Conservation (phyloP, 306 rosid genomes). For the Fragaria iinumae region DNA sequence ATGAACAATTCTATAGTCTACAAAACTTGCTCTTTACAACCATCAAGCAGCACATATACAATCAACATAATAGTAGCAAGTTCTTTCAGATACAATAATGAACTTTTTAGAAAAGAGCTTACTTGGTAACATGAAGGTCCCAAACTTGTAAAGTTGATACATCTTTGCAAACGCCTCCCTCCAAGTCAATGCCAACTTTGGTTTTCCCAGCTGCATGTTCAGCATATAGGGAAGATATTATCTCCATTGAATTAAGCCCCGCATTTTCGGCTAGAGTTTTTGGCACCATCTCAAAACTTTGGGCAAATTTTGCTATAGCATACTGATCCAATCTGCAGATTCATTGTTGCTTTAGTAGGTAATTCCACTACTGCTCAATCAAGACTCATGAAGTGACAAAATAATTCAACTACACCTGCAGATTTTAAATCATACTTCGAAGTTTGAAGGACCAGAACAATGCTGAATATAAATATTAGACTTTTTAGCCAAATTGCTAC, state of each 20-base stretch:
- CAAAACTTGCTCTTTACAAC: background rate
- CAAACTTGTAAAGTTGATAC: slow-evolving; percentile 54
- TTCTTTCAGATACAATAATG: background rate
- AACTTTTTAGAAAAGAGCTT: slow-evolving; percentile 26
- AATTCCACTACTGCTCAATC: slow-evolving; percentile 17
- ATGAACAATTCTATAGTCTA: background rate
- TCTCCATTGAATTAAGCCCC: slow-evolving; percentile 93
- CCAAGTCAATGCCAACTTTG: slow-evolving; percentile 89
- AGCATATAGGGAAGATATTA: slow-evolving; percentile 90
- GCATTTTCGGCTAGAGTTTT: slow-evolving; percentile 94
- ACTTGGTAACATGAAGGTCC: slow-evolving; percentile 94
- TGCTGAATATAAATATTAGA: background rate
- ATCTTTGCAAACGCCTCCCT: slow-evolving; percentile 77
- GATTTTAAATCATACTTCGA: background rate
- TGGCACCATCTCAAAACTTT: slow-evolving; percentile 93
- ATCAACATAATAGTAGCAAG: background rate
- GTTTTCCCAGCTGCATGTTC: slow-evolving; percentile 94
- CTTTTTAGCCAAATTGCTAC: too few species aligned
- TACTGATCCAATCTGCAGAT: slow-evolving; percentile 93
- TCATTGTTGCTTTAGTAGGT: slow-evolving; percentile 25
- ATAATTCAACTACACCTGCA: background rate
- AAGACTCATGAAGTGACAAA: background rate
- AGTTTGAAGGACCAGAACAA: background rate
- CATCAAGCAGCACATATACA: slow-evolving; percentile 2
- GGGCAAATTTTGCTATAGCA: slow-evolving; percentile 95